phyloP scores from a whole-genome alignment of 73 alveolate species.

The Uronychia setigera region DNA sequence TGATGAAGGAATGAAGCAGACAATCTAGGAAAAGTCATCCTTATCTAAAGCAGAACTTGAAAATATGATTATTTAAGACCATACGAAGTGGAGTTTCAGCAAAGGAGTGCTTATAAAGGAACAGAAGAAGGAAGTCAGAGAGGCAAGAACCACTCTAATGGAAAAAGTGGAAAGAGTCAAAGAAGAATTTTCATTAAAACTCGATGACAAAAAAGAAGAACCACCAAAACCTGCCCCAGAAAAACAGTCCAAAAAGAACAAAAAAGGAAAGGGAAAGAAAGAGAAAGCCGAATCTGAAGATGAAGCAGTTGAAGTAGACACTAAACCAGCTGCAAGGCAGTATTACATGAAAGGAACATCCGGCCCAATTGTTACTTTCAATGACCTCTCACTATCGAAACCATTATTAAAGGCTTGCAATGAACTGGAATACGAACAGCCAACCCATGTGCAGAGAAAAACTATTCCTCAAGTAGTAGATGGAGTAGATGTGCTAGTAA shows the following conservation, averaged over 20 bases:
- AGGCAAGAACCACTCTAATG: background rate
- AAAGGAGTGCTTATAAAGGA: background rate
- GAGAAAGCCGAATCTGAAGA: background rate
- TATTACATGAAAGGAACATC: conserved; percentile 69
- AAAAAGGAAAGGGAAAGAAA: conserved; percentile 6
- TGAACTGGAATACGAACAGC: conserved; percentile 94
- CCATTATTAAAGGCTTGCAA: conserved; percentile 90
- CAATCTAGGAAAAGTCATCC: background rate
- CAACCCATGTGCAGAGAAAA: conserved; percentile 96
- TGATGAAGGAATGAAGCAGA: background rate
- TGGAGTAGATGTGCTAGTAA: conserved; percentile 96
- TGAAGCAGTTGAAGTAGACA: background rate
- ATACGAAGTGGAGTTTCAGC: background rate
- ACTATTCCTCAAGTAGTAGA: conserved; percentile 95
- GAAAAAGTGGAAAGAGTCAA: background rate
- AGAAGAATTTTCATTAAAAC: background rate
- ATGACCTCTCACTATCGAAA: conserved; percentile 77
- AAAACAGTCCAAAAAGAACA: conserved; percentile 11
- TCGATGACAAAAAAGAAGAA: background rate
- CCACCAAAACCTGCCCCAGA: background rate
- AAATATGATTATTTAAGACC: background rate
- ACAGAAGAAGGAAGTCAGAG: conserved; percentile 15
- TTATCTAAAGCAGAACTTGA: background rate
- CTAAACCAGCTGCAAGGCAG: conserved; percentile 22
- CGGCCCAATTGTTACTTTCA: conserved; percentile 47